Conservation (phyloP, 352 stramenopile species). For the Elongisporangium anandrum region DNA sequence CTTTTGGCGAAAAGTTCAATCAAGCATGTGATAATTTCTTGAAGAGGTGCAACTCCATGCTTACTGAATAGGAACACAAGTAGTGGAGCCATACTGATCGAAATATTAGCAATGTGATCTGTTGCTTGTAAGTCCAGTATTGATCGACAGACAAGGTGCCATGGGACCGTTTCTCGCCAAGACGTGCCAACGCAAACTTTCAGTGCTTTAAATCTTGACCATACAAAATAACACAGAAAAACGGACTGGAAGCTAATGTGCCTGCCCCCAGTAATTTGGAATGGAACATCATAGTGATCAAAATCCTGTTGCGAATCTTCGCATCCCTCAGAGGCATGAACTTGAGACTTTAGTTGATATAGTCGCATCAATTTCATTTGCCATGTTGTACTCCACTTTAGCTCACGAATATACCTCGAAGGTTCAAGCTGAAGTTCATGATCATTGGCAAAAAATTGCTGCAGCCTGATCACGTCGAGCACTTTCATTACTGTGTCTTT, state of each 20-base stretch:
- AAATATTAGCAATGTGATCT: conserved; percentile 20
- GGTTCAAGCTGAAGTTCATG: neutral
- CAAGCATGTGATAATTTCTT: conserved; percentile 32
- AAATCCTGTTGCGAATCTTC: neutral
- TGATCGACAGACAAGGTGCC: conserved; percentile 26
- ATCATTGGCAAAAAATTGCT: conserved; percentile 13
- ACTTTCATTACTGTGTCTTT: conserved; percentile 28
- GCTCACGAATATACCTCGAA: neutral
- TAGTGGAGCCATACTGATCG: conserved; percentile 33
- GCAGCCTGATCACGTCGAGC: conserved; percentile 31
- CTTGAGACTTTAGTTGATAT: neutral
- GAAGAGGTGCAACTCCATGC: conserved; percentile 23
- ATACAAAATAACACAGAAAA: conserved; percentile 42
- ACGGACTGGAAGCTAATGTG: neutral
- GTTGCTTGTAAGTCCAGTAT: conserved; percentile 26
- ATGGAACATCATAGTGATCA: neutral
- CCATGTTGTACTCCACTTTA: neutral
- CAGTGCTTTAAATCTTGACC: conserved; percentile 32
- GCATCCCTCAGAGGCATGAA: neutral
- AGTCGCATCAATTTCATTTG: neutral
- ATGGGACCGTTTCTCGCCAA: conserved; percentile 37
- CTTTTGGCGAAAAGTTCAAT: conserved; percentile 35
- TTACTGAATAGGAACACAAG: conserved; percentile 35
- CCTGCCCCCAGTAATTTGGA: neutral
- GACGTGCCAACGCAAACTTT: conserved; percentile 23